Conservation (phyloP, 1,284 basidiomycete species). For the Ceratobasidium theobromae region DNA sequence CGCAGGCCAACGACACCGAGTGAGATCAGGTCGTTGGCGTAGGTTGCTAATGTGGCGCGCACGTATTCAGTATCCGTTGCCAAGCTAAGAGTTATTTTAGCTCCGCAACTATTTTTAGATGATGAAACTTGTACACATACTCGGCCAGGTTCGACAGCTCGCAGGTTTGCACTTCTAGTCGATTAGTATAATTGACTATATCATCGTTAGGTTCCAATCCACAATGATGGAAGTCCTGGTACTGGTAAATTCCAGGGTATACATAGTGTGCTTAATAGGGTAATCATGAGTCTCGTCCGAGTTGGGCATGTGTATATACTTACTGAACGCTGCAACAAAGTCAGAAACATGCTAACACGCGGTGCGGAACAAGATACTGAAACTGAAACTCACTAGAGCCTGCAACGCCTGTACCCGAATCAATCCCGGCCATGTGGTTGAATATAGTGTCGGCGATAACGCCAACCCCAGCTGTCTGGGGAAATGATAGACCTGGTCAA, state of each 20-base stretch:
- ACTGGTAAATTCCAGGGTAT: constrained; percentile 21
- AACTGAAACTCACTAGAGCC: constrained; percentile 17
- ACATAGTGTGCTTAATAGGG: constrained; percentile 5
- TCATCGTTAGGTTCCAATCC: constrained; percentile 1
- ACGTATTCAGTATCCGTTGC: constrained; percentile 64
- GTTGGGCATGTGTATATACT: neutral
- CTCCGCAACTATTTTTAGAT: neutral
- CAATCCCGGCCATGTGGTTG: constrained; percentile 38
- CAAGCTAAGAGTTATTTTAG: constrained; percentile 36
- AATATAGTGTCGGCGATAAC: constrained; percentile 38
- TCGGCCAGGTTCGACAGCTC: constrained; percentile 40
- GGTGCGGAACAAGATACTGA: neutral
- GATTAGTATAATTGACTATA: constrained; percentile 51
- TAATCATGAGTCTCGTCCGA: neutral
- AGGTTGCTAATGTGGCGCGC: constrained; percentile 53
- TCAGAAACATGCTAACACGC: neutral
- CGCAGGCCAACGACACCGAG: constrained; percentile 65
- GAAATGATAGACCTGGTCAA: constrained; percentile 12
- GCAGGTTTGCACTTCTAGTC: constrained; percentile 58
- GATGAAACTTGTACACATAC: constrained; percentile 22
- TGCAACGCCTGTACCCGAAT: constrained; percentile 22
- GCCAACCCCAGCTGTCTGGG: constrained; percentile 36
- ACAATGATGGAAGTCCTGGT: constrained; percentile 36
- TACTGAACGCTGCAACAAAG: neutral
- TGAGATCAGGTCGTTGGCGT: constrained; percentile 61